Conservation (phyloP, 768 basidiomycete species). For the Termitomyces sp. region DNA sequence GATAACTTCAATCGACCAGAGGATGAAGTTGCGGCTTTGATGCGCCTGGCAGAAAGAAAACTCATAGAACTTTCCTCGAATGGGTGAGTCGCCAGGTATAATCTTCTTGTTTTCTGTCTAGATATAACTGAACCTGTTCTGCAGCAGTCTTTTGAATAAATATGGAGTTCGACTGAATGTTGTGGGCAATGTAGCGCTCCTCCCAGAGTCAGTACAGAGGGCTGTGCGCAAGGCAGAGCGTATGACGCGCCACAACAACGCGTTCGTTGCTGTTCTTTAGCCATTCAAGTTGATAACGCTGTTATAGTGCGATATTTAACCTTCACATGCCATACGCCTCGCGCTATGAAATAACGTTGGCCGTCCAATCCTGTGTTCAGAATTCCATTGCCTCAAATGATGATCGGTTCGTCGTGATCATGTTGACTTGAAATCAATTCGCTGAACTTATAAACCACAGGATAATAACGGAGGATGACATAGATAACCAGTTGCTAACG, state of each 20-base stretch:
- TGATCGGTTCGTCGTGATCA: conserved; percentile 3
- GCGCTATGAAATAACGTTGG: conserved; percentile 84
- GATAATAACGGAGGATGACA: conserved; percentile 56
- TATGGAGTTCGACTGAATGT: conserved; percentile 84
- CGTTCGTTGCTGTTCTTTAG: conserved; percentile 32
- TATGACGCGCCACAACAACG: conserved; percentile 67
- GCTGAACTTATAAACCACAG: conserved; percentile 8
- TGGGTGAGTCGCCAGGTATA: conserved; percentile 49
- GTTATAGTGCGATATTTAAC: conserved; percentile 75
- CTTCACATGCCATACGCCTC: conserved; percentile 91
- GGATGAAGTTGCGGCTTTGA: conserved; percentile 83
- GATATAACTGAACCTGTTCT: neutral
- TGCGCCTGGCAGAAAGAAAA: conserved; percentile 75
- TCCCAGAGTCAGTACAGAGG: conserved; percentile 69
- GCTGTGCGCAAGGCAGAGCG: conserved; percentile 68
- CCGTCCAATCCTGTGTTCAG: conserved; percentile 51
- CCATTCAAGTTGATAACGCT: neutral
- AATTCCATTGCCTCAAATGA: conserved; percentile 21
- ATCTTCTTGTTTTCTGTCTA: neutral
- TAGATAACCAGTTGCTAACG: conserved; percentile 65
- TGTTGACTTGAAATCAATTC: neutral
- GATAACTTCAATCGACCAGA: conserved; percentile 91
- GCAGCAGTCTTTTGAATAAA: conserved; percentile 71
- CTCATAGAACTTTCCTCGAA: conserved; percentile 72
- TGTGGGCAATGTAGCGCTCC: conserved; percentile 66